Evolutionary conservation across 148 eudicot genomes (phyloP).

Genomic region (Rhododendron ferrugineum): DNA sequence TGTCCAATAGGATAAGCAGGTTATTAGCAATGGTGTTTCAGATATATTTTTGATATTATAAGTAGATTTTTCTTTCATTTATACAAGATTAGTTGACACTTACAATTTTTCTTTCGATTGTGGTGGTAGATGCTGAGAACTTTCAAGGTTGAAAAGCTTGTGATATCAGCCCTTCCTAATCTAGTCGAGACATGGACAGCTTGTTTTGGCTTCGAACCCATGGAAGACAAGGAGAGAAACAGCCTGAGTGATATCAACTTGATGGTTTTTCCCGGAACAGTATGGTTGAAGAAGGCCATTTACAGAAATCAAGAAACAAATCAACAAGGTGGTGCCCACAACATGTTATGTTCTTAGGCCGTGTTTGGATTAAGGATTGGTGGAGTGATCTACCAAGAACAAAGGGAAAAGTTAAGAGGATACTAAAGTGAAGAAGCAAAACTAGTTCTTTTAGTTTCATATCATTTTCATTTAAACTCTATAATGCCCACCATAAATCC

Average conservation of each 20-base stretch:
- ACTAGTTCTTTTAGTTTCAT: neutral
- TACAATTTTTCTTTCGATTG: neutral
- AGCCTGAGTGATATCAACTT: conserved; percentile 62
- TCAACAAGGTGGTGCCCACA: conserved; percentile 11
- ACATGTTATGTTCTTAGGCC: neutral
- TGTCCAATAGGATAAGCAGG: neutral
- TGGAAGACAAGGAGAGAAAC: conserved; percentile 63
- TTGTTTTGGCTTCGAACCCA: conserved; percentile 78
- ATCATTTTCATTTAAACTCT: neutral
- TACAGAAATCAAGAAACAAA: conserved; percentile 23
- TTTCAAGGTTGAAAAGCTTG: conserved; percentile 80
- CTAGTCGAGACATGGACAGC: conserved; percentile 85
- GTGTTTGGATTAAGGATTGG: neutral
- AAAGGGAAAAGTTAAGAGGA: neutral
- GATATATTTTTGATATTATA: neutral
- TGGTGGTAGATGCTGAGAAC: conserved; percentile 68
- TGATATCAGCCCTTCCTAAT: conserved; percentile 73
- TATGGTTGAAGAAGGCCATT: conserved; percentile 75
- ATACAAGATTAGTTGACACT: neutral
- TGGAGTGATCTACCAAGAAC: neutral
- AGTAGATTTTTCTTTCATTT: neutral
- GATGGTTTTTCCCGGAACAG: conserved; percentile 94
- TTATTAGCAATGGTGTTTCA: neutral
- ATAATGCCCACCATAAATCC: neutral
- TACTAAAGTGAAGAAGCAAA: neutral